Evolutionary conservation across 2,329 filamentous ascomycete genomes (phyloP).

Genomic region (Clonostachys solani): DNA sequence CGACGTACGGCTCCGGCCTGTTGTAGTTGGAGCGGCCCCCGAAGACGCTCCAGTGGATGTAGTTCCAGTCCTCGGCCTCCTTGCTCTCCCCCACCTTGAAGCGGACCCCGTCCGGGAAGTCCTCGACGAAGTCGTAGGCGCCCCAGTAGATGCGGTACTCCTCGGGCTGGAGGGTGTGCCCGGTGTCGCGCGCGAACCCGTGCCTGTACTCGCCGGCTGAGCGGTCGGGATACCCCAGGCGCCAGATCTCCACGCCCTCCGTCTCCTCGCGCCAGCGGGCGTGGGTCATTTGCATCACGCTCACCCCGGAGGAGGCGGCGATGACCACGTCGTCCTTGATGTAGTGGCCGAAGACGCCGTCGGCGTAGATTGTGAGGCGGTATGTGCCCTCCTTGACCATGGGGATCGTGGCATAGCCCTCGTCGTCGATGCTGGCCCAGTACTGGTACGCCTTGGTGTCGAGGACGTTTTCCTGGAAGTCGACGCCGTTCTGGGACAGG

Average conservation of each 20-base stretch:
- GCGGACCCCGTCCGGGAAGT: slow-evolving; percentile 54
- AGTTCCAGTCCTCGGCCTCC: slow-evolving; percentile 49
- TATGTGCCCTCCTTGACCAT: slow-evolving; percentile 54
- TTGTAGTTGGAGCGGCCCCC: slow-evolving; percentile 47
- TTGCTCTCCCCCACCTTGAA: slow-evolving; percentile 52
- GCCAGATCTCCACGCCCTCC: slow-evolving; percentile 55
- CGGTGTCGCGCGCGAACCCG: slow-evolving; percentile 43
- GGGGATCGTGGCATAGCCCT: slow-evolving; percentile 46
- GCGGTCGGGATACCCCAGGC: slow-evolving; percentile 60
- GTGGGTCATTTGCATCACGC: slow-evolving; percentile 24
- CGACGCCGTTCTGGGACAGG: slow-evolving; percentile 28
- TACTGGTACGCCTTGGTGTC: slow-evolving; percentile 56
- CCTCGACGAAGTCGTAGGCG: slow-evolving; percentile 51
- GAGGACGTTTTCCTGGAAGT: slow-evolving; percentile 36
- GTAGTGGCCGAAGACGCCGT: slow-evolving; percentile 57
- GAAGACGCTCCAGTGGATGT: slow-evolving; percentile 63
- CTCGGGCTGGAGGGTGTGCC: slow-evolving; percentile 45
- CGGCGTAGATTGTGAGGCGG: slow-evolving; percentile 58
- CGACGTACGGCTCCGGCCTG: slow-evolving; percentile 34
- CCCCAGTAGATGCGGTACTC: slow-evolving; percentile 60
- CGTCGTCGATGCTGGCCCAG: slow-evolving; percentile 47
- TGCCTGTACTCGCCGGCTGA: slow-evolving; percentile 56
- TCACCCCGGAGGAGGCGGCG: not conserved
- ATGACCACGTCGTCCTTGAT: slow-evolving; percentile 44
- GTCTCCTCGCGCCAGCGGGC: slow-evolving; percentile 49